Evolutionary conservation across 805 yeast genomes (phyloP), one percentile per base, ranked within the genome.

Genomic region (Pichia eremophila): DNA sequence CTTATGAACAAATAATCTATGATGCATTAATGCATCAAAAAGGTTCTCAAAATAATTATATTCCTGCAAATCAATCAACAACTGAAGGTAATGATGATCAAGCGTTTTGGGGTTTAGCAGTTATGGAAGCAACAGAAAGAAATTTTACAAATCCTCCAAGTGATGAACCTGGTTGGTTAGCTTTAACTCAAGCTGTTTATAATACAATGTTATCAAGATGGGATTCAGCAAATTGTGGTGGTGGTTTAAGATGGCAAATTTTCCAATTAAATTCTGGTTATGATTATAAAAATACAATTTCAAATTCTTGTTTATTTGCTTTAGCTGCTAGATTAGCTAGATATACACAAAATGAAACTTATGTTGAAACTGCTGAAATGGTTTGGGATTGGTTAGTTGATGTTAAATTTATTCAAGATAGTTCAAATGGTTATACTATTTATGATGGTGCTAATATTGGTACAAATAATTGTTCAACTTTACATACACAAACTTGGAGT

Each of bases 1-100:
- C 89, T 0, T 84, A 73, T 57, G 79, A 76, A 46, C 68, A 70
- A 2, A 47, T 76, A 17, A 69, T 88, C 49, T 75, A 75, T 57
- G 68, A 72, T 12, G 88, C 93, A 15, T 58, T 87, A 55, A 63
- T 74, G 47, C 75, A 73, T 58, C 96, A 87, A 65, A 78, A 72
- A 22, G 87, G 87, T 53, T 66, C 72, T 11, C 72, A 76, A 59
- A 63, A 73, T 61, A 82, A 85, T 64, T 88, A 82, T 64, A 74
- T 86, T 57, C 96, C 96, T 2, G 65, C 80, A 40, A 87, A 86
- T 67, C 95, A 87, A 63, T 75, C 88, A 11, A 74, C 83, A 9
- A 81, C 93, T 2, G 95, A 87, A 65, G 96, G 96, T 65, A 87
- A 87, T 61, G 96, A 87, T 71, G 96, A 87, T 71, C 96, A 87